phyloP scores from a whole-genome alignment of 306 rosid species.

The Prunus davidiana region DNA sequence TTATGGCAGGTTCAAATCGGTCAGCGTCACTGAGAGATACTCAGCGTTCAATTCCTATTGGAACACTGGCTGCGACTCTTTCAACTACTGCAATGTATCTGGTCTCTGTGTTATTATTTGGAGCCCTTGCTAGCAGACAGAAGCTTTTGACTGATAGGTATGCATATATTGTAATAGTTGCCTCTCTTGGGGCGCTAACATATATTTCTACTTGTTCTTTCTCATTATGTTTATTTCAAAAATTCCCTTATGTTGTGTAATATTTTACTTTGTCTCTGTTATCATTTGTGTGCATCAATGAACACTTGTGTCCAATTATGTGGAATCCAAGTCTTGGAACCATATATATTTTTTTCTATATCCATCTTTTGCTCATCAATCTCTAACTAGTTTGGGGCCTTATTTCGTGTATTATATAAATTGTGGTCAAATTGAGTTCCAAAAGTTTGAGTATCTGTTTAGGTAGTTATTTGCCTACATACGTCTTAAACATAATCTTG shows the following conservation, averaged over 20 bases:
- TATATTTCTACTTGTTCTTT: background rate
- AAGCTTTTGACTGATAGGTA: slow-evolving; percentile 92
- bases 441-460: background rate
- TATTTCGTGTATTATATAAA: background rate
- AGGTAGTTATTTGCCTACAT: background rate
- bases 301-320: background rate
- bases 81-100: slow-evolving; percentile 68
- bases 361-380: background rate
- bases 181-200: background rate
- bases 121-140: slow-evolving; percentile 79
- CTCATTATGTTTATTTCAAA: background rate
- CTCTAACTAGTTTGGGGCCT: background rate
- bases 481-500: background rate
- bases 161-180: background rate
- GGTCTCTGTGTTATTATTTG: slow-evolving; percentile 79
- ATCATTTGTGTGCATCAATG: background rate
- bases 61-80: slow-evolving; percentile 91
- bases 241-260: background rate
- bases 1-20: slow-evolving; percentile 99
- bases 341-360: background rate
- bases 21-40: slow-evolving; percentile 94
- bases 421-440: background rate
- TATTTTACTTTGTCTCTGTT: background rate
- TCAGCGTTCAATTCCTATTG: slow-evolving; percentile 94
- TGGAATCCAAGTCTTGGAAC: background rate